Conservation (phyloP, 2,329 filamentous ascomycete genomes). For the Cadophora gregata region DNA sequence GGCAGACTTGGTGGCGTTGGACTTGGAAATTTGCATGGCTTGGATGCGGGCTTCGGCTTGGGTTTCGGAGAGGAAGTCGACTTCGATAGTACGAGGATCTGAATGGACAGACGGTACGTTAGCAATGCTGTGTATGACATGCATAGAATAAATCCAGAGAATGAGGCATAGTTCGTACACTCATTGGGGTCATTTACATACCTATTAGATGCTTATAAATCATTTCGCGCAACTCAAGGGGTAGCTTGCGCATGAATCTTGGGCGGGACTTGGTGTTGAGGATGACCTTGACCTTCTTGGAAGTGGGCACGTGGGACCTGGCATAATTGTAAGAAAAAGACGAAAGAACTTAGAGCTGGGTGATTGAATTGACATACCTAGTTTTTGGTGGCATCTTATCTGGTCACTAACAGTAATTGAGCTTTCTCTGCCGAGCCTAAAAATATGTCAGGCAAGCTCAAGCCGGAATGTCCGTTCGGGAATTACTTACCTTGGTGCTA, state of each 20-base stretch:
- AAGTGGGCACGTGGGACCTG: not conserved
- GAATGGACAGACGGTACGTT: not conserved
- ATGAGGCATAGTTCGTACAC: not conserved
- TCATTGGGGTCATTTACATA: not conserved
- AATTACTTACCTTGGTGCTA: not conserved
- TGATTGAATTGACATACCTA: not conserved
- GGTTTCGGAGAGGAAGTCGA: not conserved
- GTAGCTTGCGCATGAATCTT: slow-evolving; percentile 11
- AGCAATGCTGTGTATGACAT: not conserved
- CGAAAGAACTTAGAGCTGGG: not conserved
- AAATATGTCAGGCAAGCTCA: not conserved
- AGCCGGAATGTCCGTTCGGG: not conserved
- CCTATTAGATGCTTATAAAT: not conserved
- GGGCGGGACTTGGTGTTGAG: slow-evolving; percentile 7
- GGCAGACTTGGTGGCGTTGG: not conserved
- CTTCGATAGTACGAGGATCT: slow-evolving; percentile 9
- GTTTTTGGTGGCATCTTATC: not conserved
- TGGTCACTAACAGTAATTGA: not conserved
- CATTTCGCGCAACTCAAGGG: slow-evolving; percentile 3
- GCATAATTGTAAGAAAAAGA: not conserved
- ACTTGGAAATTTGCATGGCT: not conserved
- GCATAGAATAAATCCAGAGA: too few relatives aligned
- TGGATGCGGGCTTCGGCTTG: slow-evolving; percentile 2
- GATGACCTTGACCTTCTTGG: not conserved
- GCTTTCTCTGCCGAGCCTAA: not conserved